These are phyloP conservation scores for Kokia cookei DNA, from an alignment of 441 rosid genomes.

Conservation along the genomic window DNA sequence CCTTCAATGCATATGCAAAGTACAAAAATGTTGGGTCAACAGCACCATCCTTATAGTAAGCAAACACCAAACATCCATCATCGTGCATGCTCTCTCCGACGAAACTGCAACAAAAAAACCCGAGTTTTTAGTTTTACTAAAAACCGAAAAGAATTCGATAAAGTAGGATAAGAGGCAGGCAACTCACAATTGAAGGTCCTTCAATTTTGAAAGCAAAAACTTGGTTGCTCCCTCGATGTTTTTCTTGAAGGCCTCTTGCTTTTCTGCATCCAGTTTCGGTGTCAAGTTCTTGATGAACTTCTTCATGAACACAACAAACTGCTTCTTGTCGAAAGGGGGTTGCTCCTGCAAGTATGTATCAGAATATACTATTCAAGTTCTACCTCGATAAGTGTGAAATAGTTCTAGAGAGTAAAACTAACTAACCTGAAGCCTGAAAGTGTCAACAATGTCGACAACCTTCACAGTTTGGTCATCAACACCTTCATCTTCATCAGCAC, in stretches of 20 bases:
- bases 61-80: constrained; percentile 68
- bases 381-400: background rate
- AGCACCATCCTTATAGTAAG: constrained; percentile 97
- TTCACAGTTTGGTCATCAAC: constrained; percentile 78
- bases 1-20: constrained; percentile 79
- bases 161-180: background rate
- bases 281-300: constrained; percentile 73
- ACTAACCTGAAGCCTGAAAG: constrained; percentile 94
- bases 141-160: background rate
- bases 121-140: background rate
- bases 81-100: constrained; percentile 96
- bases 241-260: constrained; percentile 60
- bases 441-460: constrained; percentile 95
- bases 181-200: constrained; percentile 89
- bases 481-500: constrained; percentile 72
- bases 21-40: constrained; percentile 93
- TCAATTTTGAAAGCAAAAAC: constrained; percentile 70
- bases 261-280: constrained; percentile 53
- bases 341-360: constrained; percentile 58
- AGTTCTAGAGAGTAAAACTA: background rate
- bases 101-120: constrained; percentile 41
- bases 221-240: constrained; percentile 87
- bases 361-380: background rate
- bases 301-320: constrained; percentile 60
- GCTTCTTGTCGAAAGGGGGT: constrained; percentile 89